Conservation (phyloP, 2,329 filamentous ascomycete species). For the Elsinoe arachidis region DNA sequence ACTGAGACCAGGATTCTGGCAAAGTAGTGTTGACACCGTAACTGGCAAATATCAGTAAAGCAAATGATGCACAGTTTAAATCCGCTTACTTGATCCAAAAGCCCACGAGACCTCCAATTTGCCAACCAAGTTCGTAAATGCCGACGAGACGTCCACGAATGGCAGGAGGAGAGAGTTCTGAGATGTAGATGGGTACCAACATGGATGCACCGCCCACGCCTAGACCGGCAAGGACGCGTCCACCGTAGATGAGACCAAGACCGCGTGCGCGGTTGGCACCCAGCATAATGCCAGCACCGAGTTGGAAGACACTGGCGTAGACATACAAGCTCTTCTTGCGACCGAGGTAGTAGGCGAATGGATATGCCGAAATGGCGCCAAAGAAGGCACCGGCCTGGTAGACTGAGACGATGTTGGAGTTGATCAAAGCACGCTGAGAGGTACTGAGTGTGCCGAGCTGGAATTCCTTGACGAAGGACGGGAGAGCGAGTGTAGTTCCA, state of each 20-base stretch:
- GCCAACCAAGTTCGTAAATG: constrained; percentile 49
- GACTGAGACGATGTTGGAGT: constrained; percentile 68
- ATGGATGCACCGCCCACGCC: constrained; percentile 50
- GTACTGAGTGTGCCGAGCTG: constrained; percentile 45
- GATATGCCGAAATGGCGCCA: constrained; percentile 62
- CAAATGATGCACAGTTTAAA: no score
- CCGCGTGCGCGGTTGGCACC: constrained; percentile 54
- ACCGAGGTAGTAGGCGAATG: constrained; percentile 57
- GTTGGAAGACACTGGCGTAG: constrained; percentile 55
- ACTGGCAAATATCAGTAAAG: no score
- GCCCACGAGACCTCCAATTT: constrained; percentile 42
- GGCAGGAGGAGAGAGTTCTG: constrained; percentile 49
- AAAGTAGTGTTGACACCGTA: constrained; percentile 33
- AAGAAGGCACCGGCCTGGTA: constrained; percentile 83
- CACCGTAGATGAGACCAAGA: constrained; percentile 52
- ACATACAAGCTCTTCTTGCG: constrained; percentile 55
- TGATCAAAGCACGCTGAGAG: constrained; percentile 49
- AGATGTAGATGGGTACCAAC: constrained; percentile 52
- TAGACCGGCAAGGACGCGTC: constrained; percentile 50
- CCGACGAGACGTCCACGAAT: constrained; percentile 52
- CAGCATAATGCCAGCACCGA: constrained; percentile 66
- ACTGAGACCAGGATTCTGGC: constrained; percentile 35
- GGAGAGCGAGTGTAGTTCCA: constrained; percentile 63
- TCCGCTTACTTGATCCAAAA: constrained; percentile 43
- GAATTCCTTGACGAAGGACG: constrained; percentile 63